Conservation (phyloP, 805 yeast genomes). For the Metschnikowia proteae region DNA sequence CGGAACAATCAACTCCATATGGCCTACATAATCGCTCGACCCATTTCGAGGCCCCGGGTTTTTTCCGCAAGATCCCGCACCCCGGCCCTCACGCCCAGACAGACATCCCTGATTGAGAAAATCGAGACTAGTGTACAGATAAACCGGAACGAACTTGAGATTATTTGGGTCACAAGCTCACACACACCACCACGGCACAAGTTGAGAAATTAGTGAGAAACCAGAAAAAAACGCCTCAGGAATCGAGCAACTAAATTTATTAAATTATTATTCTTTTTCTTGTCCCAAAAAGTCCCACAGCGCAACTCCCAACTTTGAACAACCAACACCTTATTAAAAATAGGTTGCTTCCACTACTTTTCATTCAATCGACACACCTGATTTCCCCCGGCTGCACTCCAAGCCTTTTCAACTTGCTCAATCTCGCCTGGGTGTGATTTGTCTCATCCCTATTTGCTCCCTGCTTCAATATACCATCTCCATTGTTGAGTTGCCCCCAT, state of each 20-base stretch:
- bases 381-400: background rate
- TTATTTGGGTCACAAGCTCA: slow-evolving; percentile 1
- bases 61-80: background rate
- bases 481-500: background rate
- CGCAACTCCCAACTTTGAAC: background rate
- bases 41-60: background rate
- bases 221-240: slow-evolving; percentile 5
- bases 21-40: background rate
- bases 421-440: background rate
- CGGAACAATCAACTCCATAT: background rate
- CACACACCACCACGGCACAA: slow-evolving; percentile 4
- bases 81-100: background rate
- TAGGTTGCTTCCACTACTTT: background rate
- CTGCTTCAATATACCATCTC: background rate
- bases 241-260: slow-evolving; percentile 4
- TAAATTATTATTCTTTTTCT: background rate
- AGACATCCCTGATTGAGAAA: background rate
- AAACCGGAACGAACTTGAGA: background rate
- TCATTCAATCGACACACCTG: background rate
- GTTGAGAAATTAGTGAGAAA: slow-evolving; percentile 5
- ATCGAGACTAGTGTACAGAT: slow-evolving; percentile 1
- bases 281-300: background rate
- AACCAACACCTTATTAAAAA: background rate
- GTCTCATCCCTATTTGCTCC: background rate
- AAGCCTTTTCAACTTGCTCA: background rate